Percentiles rank a stretch among this genome's conserved stretches.
Evolutionary conservation across 2,329 filamentous ascomycete species (phyloP).

Genomic region (Botrytis fabae): DNA sequence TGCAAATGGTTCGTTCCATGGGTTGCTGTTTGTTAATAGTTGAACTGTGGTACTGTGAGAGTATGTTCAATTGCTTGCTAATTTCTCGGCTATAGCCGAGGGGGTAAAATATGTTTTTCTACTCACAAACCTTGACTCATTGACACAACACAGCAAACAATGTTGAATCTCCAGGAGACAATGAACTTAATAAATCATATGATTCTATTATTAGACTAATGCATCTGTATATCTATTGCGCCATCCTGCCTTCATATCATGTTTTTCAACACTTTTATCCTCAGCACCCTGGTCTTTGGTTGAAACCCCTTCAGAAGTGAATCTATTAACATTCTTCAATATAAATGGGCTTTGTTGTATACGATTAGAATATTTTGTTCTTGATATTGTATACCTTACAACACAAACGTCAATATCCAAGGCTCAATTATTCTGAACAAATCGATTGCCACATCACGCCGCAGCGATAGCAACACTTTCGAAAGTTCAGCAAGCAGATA

Average conservation of each 20-base stretch:
- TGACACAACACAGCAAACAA: neutral
- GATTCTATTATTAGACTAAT: neutral
- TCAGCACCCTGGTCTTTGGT: too few relatives aligned
- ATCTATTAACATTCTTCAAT: neutral
- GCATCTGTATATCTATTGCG: neutral
- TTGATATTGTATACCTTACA: too few relatives aligned
- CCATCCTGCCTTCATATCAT: neutral
- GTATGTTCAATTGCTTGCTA: neutral
- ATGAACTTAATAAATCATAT: rapidly evolving
- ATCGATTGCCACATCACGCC: neutral
- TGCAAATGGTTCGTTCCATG: neutral
- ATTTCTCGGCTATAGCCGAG: conserved; percentile 7
- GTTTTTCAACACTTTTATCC: neutral
- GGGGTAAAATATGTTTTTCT: neutral
- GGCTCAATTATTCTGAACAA: neutral
- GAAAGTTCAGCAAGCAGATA: neutral
- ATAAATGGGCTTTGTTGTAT: neutral
- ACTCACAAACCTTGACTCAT: neutral
- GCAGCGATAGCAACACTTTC: neutral
- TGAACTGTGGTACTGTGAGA: neutral
- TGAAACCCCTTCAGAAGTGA: neutral
- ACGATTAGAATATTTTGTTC: rapidly evolving
- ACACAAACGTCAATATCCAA: neutral
- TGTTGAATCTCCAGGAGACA: neutral
- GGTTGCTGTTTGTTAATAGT: neutral